Evolutionary conservation across 306 rosid species (phyloP), one percentile per base, ranked within the genome.

Genomic region (Rubus parviflorus): DNA sequence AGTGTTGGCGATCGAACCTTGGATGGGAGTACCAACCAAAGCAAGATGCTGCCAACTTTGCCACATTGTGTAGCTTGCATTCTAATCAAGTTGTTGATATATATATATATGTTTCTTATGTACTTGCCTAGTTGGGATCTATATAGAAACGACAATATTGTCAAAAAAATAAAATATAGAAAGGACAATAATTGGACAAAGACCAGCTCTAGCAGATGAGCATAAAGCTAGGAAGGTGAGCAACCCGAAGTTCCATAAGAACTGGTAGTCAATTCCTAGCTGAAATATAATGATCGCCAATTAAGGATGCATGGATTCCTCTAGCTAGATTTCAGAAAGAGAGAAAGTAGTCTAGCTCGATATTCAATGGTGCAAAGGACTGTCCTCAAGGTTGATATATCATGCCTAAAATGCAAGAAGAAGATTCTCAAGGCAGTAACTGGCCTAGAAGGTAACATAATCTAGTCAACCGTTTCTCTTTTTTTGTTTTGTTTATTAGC

Each of bases 351-450:
- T 58, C 11, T 42, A 46, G 57, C 25, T 62, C 1, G 3, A 8
- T 23, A 63, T 60, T 70, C 81, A 78, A 89, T 86, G 95, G 85
- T 81, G 23, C 85, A 79, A 82, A 83, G 43, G 66, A 88, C 92
- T 1, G 88, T 88, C 5, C 77, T 90, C 67, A 90, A 84, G 82
- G 95, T 90, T 76, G 78, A 85, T 25, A 78, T 82, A 71, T 20
- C 75, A 46, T 90, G 92, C 80, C 70, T 7, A 68, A 90, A 88
- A 81, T 86, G 95, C 86, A 85, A 83, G 83, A 83, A 79, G 87
- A 83, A 81, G 71, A 79, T 90, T 52, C 69, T 90, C 83, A 88
- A 86, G 80, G 77, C 84, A 4, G 92, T 88, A 0, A 79, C 87
- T 85, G 75, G 86, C 45, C 70, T 90, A 37, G 60, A 86, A 85